Evolutionary conservation across 495 filamentous ascomycete genomes (phyloP), one percentile per base, ranked within the genome.

Genomic region (Xylaria castorea): DNA sequence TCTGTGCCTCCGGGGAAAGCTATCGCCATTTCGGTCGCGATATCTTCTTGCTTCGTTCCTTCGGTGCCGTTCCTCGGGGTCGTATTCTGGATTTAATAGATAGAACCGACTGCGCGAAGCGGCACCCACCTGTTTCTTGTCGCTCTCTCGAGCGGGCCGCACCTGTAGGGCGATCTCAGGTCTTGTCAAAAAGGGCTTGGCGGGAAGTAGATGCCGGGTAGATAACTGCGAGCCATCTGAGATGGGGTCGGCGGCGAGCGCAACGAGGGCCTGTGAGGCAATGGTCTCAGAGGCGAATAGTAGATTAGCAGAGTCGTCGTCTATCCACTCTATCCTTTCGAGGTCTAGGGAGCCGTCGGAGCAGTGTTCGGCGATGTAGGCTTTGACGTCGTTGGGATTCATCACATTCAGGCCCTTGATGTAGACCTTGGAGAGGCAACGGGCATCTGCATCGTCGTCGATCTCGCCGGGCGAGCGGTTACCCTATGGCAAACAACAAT

Each of bases 251-350:
- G 77, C 80, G 12, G 86, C 80, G 60, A 98, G 86, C 6, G 90
- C 87, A 53, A 83, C 77, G n/a, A 99, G 87, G 18, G 94, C 95
- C 63, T 89, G 85, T 2, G 86, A 75, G 0, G 95, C 95, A n/a
- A 86, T 77, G 14, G 70, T 68, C n/a, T 91, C 89, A 25, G 91
- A 81, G 32, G 85, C 87, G 84, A 94, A 99, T 55, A 95, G 78
- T 42, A 97, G 79, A 75, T 97, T 98, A 71, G 94, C 93, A 0
- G 94, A 96, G 22, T 89, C 92, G 79, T 99, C 96, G 76, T 99
- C 92, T 73, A 99, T 95, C 96, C 96, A 99, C 81, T 98, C 93
- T 74, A 98, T 83, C 25, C 88, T 87, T 30, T 83, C 78, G 38
- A 92, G 87, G 6, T 83, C 77, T 25, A 92, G 86, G 7, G 78